These are phyloP conservation scores for Funneliformis geosporum DNA, from an alignment of 192 early-diverging fungal species.

Conservation along the genomic window DNA sequence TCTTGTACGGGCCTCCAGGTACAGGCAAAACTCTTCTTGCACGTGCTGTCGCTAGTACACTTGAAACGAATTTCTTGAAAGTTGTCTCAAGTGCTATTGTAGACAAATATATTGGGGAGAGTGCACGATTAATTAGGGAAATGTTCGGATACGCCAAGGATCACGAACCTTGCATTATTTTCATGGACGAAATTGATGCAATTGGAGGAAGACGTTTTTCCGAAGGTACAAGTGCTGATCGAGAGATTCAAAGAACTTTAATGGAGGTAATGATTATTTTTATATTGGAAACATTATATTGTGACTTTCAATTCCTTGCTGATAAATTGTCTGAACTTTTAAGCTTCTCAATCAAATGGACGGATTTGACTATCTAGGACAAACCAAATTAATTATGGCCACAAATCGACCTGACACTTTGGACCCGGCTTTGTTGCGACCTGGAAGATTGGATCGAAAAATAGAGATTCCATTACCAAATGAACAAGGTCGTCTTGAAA, in stretches of 20 bases:
- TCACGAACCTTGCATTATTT: slow-evolving; percentile 99
- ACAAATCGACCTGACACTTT: slow-evolving; percentile 99
- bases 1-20: slow-evolving; percentile 95
- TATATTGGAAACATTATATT: background rate
- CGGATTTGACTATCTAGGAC: slow-evolving; percentile 97
- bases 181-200: slow-evolving; percentile 99
- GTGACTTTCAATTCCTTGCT: background rate
- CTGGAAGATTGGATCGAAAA: slow-evolving; percentile 97
- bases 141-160: slow-evolving; percentile 99
- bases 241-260: slow-evolving; percentile 98
- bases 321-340: background rate
- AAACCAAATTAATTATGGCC: slow-evolving; percentile 99
- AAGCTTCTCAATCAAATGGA: slow-evolving; percentile 99
- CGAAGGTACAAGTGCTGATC: slow-evolving; percentile 98
- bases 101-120: slow-evolving; percentile 99
- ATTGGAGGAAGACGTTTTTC: slow-evolving; percentile 99
- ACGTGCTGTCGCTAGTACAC: slow-evolving; percentile 93
- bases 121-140: slow-evolving; percentile 93
- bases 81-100: slow-evolving; percentile 99
- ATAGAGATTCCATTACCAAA: slow-evolving; percentile 99
- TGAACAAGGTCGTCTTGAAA: slow-evolving; percentile 94
- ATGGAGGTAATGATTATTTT: slow-evolving; percentile 72
- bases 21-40: slow-evolving; percentile 98
- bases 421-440: slow-evolving; percentile 95
- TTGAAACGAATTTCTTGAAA: slow-evolving; percentile 99